These are phyloP conservation scores for Lepraria neglecta DNA, from an alignment of 495 filamentous ascomycete species.

Conservation along the genomic window DNA sequence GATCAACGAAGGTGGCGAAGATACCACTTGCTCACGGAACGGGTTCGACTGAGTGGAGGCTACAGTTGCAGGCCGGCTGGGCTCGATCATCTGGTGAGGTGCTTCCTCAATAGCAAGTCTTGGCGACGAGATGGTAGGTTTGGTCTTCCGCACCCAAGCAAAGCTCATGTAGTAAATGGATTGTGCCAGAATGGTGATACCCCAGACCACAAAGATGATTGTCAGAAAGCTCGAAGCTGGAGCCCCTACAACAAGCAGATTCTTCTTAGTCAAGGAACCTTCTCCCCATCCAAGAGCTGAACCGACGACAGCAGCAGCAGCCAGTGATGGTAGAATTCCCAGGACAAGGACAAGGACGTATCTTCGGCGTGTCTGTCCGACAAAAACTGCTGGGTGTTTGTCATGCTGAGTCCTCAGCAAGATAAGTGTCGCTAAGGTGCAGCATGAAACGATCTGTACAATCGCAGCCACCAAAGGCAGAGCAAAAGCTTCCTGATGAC, in stretches of 20 bases:
- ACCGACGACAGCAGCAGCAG: constrained; percentile 18
- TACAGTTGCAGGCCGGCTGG: constrained; percentile 20
- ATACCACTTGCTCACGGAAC: constrained; percentile 25
- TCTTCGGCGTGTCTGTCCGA: constrained; percentile 22
- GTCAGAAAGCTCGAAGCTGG: constrained; percentile 25
- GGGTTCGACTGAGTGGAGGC: constrained; percentile 22
- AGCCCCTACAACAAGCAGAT: background rate
- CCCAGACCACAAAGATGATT: constrained; percentile 32
- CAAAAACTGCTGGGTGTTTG: constrained; percentile 11
- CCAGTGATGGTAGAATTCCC: constrained; percentile 24
- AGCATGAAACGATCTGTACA: constrained; percentile 22
- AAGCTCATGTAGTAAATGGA: constrained; percentile 26
- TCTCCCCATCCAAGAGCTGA: constrained; percentile 30
- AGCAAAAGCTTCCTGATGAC: constrained; percentile 15
- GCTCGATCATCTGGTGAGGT: constrained; percentile 27
- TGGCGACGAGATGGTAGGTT: constrained; percentile 25
- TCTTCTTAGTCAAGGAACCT: constrained; percentile 11
- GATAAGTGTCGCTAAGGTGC: constrained; percentile 14
- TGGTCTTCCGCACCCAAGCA: constrained; percentile 25
- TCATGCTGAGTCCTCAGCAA: constrained; percentile 22
- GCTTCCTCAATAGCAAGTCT: constrained; percentile 15
- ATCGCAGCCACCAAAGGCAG: constrained; percentile 30
- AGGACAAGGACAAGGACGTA: constrained; percentile 19
- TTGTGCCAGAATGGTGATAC: constrained; percentile 27
- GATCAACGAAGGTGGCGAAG: constrained; percentile 27